Percentiles rank a stretch among this genome's conserved stretches.
Evolutionary conservation across 768 basidiomycete species (phyloP).

Genomic region (Leccinum subgranulosum): DNA sequence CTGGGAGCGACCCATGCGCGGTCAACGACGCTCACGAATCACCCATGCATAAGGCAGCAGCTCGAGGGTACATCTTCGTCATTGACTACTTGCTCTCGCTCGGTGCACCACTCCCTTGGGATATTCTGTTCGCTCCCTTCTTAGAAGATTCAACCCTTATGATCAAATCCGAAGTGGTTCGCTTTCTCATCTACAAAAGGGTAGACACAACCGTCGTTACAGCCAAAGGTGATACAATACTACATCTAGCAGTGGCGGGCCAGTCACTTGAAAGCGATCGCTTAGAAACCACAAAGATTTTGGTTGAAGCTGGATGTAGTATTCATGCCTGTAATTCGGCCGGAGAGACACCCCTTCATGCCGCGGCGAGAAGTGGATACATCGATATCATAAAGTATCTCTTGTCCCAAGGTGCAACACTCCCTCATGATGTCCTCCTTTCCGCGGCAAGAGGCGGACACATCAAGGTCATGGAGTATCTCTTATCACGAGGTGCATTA

Average conservation of each 20-base stretch:
- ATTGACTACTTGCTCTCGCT: not conserved
- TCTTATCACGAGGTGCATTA: too few relatives aligned
- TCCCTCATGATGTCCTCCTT: not conserved
- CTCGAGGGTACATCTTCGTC: not conserved
- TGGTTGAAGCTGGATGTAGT: not conserved
- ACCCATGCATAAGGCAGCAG: not conserved
- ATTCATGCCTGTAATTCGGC: not conserved
- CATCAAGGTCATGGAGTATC: too few relatives aligned
- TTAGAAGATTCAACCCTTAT: too few relatives aligned
- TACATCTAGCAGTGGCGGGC: too few relatives aligned
- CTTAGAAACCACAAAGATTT: too few relatives aligned
- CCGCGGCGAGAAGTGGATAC: not conserved
- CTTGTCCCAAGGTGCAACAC: not conserved
- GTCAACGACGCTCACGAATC: not conserved
- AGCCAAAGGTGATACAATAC: too few relatives aligned
- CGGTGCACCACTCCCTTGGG: not conserved
- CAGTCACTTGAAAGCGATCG: too few relatives aligned
- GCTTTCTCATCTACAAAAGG: too few relatives aligned
- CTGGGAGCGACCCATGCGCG: not conserved
- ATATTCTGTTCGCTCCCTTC: not conserved
- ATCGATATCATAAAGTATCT: not conserved
- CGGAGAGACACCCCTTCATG: not conserved
- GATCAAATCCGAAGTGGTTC: too few relatives aligned
- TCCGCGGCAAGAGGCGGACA: too few relatives aligned
- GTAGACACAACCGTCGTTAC: too few relatives aligned